phyloP scores from a whole-genome alignment of 805 yeast species.

The Kluyveromyces nonfermentans region DNA sequence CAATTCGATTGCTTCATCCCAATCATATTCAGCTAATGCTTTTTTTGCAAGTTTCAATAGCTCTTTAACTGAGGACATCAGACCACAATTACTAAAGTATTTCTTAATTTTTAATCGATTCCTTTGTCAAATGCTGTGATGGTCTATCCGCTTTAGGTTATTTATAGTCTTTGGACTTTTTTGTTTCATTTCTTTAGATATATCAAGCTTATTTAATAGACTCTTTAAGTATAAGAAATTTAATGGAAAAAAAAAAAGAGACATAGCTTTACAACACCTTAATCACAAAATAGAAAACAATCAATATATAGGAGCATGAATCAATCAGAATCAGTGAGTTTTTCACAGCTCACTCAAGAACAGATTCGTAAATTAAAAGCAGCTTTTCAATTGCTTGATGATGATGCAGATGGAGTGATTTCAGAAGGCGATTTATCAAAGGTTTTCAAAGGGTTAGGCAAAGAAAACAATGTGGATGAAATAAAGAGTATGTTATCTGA shows the following conservation, averaged over 20 bases:
- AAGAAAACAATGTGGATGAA: slow-evolving; percentile 33
- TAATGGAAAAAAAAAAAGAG: too few relatives aligned
- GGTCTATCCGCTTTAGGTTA: too few relatives aligned
- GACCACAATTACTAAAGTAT: background rate
- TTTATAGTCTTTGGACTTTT: too few relatives aligned
- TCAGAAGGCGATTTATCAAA: slow-evolving; percentile 45
- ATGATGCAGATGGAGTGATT: slow-evolving; percentile 66
- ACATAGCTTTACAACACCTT: too few relatives aligned
- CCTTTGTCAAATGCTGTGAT: too few relatives aligned
- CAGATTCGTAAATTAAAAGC: slow-evolving; percentile 61
- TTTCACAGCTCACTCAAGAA: slow-evolving; percentile 42
- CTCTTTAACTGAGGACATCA: slow-evolving; percentile 29
- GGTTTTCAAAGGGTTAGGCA: slow-evolving; percentile 45
- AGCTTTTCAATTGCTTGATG: slow-evolving; percentile 72
- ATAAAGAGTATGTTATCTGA: slow-evolving; percentile 41
- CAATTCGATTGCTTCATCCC: slow-evolving; percentile 49
- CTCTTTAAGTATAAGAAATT: too few relatives aligned
- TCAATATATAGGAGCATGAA: slow-evolving; percentile 10
- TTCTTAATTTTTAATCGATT: too few relatives aligned
- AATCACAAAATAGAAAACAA: background rate
- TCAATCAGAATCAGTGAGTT: slow-evolving; percentile 25
- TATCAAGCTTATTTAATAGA: too few relatives aligned
- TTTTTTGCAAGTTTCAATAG: slow-evolving; percentile 40
- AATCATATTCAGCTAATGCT: slow-evolving; percentile 47
- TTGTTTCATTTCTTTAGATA: too few relatives aligned